Conservation (phyloP, 129 eudicot species). For the Tanacetum coccineum region DNA sequence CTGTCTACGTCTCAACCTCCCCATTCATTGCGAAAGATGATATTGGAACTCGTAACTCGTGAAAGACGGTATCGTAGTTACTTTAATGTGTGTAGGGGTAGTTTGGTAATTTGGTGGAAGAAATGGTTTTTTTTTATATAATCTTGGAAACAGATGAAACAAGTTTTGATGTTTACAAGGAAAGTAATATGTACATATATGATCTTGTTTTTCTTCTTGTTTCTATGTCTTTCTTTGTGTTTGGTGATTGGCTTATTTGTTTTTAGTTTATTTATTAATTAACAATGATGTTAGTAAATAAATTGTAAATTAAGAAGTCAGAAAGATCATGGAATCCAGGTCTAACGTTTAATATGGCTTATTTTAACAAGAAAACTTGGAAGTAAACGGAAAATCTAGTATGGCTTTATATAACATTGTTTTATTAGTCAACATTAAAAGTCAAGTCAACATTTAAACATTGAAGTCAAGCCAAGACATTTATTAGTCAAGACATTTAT, state of each 20-base stretch:
- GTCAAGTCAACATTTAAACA: too few species aligned
- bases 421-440: too few species aligned
- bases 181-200: conserved; percentile 13
- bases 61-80: too few species aligned
- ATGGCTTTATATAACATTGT: too few species aligned
- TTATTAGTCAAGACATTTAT: too few species aligned
- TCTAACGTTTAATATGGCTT: too few species aligned
- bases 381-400: too few species aligned
- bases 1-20: too few species aligned
- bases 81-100: not conserved
- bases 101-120: not conserved
- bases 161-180: conserved; percentile 41
- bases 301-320: not conserved
- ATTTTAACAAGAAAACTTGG: too few species aligned
- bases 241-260: not conserved
- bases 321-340: not conserved
- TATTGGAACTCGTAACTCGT: too few species aligned
- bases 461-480: too few species aligned
- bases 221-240: not conserved
- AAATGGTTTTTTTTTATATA: not conserved
- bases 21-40: too few species aligned
- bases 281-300: not conserved
- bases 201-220: conserved; percentile 13
- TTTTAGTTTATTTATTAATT: not conserved
- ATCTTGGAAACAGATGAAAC: conserved; percentile 36